These are phyloP conservation scores for Colletotrichum endophyticum DNA, from an alignment of 2,329 filamentous ascomycete genomes.

Conservation along the genomic window DNA sequence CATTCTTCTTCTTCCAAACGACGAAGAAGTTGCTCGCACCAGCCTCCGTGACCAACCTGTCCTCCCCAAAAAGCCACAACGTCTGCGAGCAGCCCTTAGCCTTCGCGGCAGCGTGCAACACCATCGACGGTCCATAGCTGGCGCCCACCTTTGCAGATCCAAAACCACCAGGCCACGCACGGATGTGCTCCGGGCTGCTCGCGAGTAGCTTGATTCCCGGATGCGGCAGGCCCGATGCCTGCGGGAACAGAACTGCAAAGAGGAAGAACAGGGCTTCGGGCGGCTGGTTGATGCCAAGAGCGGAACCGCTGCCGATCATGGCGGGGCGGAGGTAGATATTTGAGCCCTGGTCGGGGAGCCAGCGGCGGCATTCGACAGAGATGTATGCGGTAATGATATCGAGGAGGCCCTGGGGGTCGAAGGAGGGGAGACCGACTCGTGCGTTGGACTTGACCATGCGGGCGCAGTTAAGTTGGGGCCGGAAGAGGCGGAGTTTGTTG, in stretches of 20 bases:
- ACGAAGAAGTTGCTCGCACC: constrained; percentile 69
- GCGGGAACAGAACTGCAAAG: constrained; percentile 43
- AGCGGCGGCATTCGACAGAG: constrained; percentile 60
- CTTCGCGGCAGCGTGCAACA: constrained; percentile 59
- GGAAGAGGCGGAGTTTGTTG: constrained; percentile 68
- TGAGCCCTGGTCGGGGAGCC: constrained; percentile 62
- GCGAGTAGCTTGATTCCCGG: neutral
- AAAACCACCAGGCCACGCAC: constrained; percentile 58
- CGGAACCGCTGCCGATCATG: constrained; percentile 65
- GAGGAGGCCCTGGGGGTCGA: constrained; percentile 66
- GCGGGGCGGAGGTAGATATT: constrained; percentile 72
- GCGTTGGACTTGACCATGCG: constrained; percentile 54
- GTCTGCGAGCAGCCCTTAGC: constrained; percentile 63
- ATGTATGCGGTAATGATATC: constrained; percentile 66
- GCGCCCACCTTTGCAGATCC: constrained; percentile 67
- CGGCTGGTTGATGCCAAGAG: constrained; percentile 67
- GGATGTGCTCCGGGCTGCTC: constrained; percentile 9
- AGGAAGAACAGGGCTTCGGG: constrained; percentile 71
- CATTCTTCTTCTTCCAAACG: constrained; percentile 47
- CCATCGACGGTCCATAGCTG: constrained; percentile 65
- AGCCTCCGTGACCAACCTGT: constrained; percentile 63
- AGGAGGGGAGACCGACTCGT: constrained; percentile 70
- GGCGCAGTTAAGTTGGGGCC: constrained; percentile 65
- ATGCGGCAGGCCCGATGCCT: constrained; percentile 1
- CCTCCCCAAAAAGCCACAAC: constrained; percentile 65